Evolutionary conservation across 345 rosid genomes (phyloP).

Genomic region (Aquilaria yunnanensis): DNA sequence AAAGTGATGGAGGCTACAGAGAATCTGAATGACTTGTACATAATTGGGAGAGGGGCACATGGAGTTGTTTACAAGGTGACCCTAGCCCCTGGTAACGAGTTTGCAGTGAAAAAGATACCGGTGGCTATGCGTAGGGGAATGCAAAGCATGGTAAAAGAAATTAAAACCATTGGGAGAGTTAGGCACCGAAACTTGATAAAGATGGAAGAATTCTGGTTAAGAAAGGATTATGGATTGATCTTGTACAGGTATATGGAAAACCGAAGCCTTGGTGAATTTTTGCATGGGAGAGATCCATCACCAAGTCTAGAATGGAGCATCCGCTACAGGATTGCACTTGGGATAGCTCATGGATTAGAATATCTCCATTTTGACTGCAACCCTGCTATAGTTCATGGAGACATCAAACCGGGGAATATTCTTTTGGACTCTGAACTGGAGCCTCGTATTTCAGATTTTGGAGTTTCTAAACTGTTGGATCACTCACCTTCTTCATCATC

Average conservation of each 20-base stretch:
- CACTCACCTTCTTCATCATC: slow-evolving; percentile 35
- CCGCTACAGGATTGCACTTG: slow-evolving; percentile 54
- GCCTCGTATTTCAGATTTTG: slow-evolving; percentile 81
- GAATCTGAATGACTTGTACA: slow-evolving; percentile 50
- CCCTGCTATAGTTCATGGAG: slow-evolving; percentile 73
- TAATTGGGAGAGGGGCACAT: slow-evolving; percentile 76
- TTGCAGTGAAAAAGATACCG: slow-evolving; percentile 55
- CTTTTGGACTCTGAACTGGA: slow-evolving; percentile 67
- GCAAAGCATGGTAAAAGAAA: slow-evolving; percentile 56
- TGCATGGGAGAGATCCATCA: slow-evolving; percentile 31
- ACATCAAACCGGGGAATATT: slow-evolving; percentile 75
- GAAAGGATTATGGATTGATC: slow-evolving; percentile 59
- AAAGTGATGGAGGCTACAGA: slow-evolving; percentile 64
- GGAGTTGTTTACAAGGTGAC: slow-evolving; percentile 70
- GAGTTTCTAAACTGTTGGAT: slow-evolving; percentile 66
- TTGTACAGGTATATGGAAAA: slow-evolving; percentile 63
- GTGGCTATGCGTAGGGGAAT: slow-evolving; percentile 38
- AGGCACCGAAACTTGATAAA: slow-evolving; percentile 71
- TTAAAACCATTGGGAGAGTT: slow-evolving; percentile 50
- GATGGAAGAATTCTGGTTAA: slow-evolving; percentile 74
- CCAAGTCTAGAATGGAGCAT: slow-evolving; percentile 47
- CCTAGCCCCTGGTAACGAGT: slow-evolving; percentile 33
- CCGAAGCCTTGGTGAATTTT: slow-evolving; percentile 63
- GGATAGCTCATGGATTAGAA: slow-evolving; percentile 67
- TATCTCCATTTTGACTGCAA: slow-evolving; percentile 77